Conservation (phyloP, 2,329 filamentous ascomycete species). For the Xylaria arbuscula region DNA sequence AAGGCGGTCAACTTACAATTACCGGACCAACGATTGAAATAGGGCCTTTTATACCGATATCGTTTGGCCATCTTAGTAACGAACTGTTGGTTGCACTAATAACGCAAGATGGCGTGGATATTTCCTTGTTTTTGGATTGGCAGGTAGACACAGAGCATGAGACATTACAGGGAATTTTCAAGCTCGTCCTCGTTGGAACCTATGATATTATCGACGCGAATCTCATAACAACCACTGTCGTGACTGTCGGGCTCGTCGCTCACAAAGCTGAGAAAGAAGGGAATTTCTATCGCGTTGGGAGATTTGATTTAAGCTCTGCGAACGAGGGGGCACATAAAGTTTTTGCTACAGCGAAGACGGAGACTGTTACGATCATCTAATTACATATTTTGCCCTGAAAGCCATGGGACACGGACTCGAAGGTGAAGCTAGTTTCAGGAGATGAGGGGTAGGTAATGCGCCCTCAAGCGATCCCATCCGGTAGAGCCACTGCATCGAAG, state of each 20-base stretch:
- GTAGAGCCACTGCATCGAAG: too few species aligned
- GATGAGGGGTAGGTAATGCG: too few species aligned
- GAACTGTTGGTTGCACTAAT: background rate
- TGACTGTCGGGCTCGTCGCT: background rate
- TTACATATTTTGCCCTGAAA: too few species aligned
- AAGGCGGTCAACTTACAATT: conserved; percentile 6
- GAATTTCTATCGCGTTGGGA: conserved; percentile 6
- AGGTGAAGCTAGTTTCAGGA: too few species aligned
- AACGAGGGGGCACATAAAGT: background rate
- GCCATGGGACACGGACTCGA: too few species aligned
- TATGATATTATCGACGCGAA: background rate
- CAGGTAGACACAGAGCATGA: background rate
- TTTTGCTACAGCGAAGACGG: background rate
- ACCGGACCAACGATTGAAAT: conserved; percentile 8
- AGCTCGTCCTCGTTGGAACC: conserved; percentile 14
- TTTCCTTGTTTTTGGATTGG: conserved; percentile 18
- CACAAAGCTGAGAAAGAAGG: conserved; percentile 10
- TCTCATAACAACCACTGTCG: background rate
- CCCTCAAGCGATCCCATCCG: too few species aligned
- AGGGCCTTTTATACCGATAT: conserved; percentile 11
- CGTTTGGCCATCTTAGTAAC: background rate
- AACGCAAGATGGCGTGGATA: background rate
- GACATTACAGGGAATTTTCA: background rate
- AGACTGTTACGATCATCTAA: conserved; percentile 11
- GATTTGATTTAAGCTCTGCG: conserved; percentile 17